A percentile compares a stretch with the other conserved stretches of the same genome.
Conservation (phyloP, 2,329 filamentous ascomycete genomes). For the Tricladium varicosporioides region DNA sequence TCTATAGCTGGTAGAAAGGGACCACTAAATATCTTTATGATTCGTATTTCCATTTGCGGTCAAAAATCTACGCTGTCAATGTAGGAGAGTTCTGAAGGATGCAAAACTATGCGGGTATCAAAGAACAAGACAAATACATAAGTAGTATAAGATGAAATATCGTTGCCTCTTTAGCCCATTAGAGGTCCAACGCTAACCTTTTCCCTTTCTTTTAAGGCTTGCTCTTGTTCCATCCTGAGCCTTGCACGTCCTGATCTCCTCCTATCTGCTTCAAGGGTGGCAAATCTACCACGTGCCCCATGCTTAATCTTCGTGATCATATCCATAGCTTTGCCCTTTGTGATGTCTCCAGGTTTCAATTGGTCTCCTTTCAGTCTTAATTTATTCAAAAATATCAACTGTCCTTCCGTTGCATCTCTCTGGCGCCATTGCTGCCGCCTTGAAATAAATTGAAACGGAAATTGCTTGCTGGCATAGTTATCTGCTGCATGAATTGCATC, state of each 20-base stretch:
- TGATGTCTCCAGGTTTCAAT: constrained; percentile 57
- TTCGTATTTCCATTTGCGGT: not conserved
- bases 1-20: too few species aligned
- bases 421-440: constrained; percentile 69
- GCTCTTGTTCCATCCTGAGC: constrained; percentile 39
- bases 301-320: constrained; percentile 93
- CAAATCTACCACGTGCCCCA: constrained; percentile 68
- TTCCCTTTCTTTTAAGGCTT: constrained; percentile 45
- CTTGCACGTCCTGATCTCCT: constrained; percentile 44
- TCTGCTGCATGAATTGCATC: constrained; percentile 84
- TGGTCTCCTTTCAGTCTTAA: constrained; percentile 53
- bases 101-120: constrained; percentile 13
- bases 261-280: constrained; percentile 50
- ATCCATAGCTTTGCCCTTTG: constrained; percentile 78
- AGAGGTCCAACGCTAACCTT: constrained; percentile 56
- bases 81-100: not conserved
- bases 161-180: constrained; percentile 17
- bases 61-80: not conserved
- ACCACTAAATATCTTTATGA: too few species aligned
- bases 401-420: constrained; percentile 58
- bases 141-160: constrained; percentile 7
- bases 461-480: constrained; percentile 68
- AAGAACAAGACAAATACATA: constrained; percentile 4
- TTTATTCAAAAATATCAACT: constrained; percentile 71
- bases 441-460: constrained; percentile 65